Conservation (phyloP, 345 rosid species). For the Lepidium aucheri region DNA sequence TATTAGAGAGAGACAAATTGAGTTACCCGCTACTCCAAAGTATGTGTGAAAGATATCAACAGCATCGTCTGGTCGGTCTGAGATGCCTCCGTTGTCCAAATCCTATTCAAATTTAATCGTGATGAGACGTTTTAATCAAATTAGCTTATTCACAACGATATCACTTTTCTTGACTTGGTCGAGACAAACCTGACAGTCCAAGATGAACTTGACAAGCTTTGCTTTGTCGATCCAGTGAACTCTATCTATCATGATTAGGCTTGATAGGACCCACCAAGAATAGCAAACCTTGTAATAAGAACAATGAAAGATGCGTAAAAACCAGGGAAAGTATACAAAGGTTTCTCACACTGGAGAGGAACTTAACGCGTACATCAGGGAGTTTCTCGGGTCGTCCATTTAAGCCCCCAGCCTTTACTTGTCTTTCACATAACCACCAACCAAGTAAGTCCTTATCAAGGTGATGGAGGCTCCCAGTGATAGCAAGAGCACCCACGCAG, state of each 20-base stretch:
- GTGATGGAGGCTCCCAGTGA: slow-evolving; percentile 72
- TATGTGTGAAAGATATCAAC: slow-evolving; percentile 82
- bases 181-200: slow-evolving; percentile 63
- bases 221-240: slow-evolving; percentile 81
- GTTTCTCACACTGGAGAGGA: not conserved
- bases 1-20: not conserved
- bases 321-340: not conserved
- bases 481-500: slow-evolving; percentile 92
- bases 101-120: slow-evolving; percentile 37
- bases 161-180: not conserved
- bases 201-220: slow-evolving; percentile 65
- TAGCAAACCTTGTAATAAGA: slow-evolving; percentile 57
- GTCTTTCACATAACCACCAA: slow-evolving; percentile 95
- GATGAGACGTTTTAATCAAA: not conserved
- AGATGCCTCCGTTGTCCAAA: slow-evolving; percentile 74
- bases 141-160: not conserved
- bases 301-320: not conserved
- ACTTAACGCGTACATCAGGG: slow-evolving; percentile 58
- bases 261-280: slow-evolving; percentile 95
- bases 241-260: slow-evolving; percentile 83
- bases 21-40: slow-evolving; percentile 83
- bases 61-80: slow-evolving; percentile 85
- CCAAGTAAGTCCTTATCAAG: slow-evolving; percentile 92
- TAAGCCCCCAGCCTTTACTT: slow-evolving; percentile 69
- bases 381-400: slow-evolving; percentile 94